Conservation (phyloP, 1,284 basidiomycete genomes). For the Chalciporus piperatoides region DNA sequence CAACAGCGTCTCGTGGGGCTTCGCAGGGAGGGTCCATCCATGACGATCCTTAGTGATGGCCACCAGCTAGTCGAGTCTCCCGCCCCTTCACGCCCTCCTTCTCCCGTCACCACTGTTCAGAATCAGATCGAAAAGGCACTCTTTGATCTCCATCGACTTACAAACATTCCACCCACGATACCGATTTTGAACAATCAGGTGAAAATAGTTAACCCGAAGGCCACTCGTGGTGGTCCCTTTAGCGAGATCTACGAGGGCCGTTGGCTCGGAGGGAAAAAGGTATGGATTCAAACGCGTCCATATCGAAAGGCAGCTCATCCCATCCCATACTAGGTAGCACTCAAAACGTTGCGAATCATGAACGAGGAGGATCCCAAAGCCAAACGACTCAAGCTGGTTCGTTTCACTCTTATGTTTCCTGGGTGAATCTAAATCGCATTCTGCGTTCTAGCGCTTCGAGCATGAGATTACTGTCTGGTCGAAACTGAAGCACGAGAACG, state of each 20-base stretch:
- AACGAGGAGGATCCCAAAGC: conserved; percentile 39
- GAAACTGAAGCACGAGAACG: conserved; percentile 43
- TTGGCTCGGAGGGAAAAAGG: conserved; percentile 51
- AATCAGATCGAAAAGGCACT: conserved; percentile 41
- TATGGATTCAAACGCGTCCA: conserved; percentile 9
- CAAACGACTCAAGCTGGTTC: conserved; percentile 35
- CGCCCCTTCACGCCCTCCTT: conserved; percentile 19
- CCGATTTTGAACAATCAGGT: conserved; percentile 51
- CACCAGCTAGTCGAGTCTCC: conserved; percentile 27
- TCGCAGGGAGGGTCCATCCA: conserved; percentile 3
- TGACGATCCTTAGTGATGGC: conserved; percentile 20
- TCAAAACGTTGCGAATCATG: conserved; percentile 49
- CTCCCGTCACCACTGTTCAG: conserved; percentile 34
- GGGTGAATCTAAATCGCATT: background rate
- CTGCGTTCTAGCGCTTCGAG: conserved; percentile 43
- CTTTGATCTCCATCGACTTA: conserved; percentile 43
- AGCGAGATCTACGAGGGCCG: conserved; percentile 50
- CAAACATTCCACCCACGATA: conserved; percentile 48
- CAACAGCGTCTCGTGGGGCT: conserved; percentile 30
- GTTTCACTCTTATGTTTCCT: background rate
- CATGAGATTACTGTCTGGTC: conserved; percentile 53
- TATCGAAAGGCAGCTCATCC: background rate
- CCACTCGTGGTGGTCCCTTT: conserved; percentile 46
- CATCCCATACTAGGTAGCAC: conserved; percentile 44
- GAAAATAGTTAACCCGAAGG: conserved; percentile 30